A percentile compares a stretch with the other conserved stretches of the same genome.
These are phyloP conservation scores for Nemophila menziesii DNA, from an alignment of 257 asterid species.

Conservation along the genomic window DNA sequence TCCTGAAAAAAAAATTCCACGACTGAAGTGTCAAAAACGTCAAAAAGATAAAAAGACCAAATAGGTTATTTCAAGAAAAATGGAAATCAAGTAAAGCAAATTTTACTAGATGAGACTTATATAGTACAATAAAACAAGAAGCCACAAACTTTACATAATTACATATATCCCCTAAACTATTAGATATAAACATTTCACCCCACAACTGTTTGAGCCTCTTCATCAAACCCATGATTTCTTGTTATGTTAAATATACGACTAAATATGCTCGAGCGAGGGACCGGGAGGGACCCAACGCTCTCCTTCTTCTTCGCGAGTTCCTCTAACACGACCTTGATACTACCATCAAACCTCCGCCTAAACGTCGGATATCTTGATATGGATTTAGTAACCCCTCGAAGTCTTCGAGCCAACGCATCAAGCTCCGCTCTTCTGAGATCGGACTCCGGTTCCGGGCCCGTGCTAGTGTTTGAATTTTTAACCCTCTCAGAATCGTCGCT, in stretches of 20 bases:
- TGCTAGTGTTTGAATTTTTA: conserved; percentile 33
- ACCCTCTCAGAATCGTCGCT: conserved; percentile 49
- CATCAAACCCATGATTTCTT: conserved; percentile 24
- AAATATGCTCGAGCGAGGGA: conserved; percentile 57
- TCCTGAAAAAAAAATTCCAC: too few species aligned
- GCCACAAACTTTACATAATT: too few species aligned
- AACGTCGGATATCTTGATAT: conserved; percentile 77
- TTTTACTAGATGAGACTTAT: too few species aligned
- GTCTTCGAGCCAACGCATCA: conserved; percentile 80
- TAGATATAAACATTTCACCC: conserved; percentile 38
- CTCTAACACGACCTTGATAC: conserved; percentile 40
- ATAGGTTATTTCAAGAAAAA: too few species aligned
- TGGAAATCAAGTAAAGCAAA: too few species aligned
- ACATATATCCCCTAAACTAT: too few species aligned
- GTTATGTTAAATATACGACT: conserved; percentile 36
- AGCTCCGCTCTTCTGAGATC: conserved; percentile 73
- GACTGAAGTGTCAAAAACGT: too few species aligned
- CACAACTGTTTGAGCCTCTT: conserved; percentile 28
- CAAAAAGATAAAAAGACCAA: too few species aligned
- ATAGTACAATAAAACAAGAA: too few species aligned
- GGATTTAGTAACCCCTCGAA: conserved; percentile 78
- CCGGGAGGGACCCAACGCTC: conserved; percentile 14
- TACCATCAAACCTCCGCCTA: conserved; percentile 73
- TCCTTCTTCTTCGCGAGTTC: conserved; percentile 53
- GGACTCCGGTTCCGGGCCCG: conserved; percentile 51